Conservation (phyloP, 2,329 filamentous ascomycete genomes). For the Verticillium zaregamsianum region DNA sequence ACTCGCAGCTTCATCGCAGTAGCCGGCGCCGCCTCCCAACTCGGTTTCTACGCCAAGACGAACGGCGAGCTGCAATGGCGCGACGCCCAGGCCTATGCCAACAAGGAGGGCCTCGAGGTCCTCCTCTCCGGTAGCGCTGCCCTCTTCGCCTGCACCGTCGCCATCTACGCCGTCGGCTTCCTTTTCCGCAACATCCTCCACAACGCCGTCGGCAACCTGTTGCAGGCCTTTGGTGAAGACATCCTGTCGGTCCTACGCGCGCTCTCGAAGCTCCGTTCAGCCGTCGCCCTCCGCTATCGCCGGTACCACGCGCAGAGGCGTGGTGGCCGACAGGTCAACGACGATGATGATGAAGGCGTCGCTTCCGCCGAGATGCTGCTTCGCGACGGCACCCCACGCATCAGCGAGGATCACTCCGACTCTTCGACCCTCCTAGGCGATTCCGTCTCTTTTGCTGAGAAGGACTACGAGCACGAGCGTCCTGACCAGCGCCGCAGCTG, state of each 20-base stretch:
- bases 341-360: background rate
- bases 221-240: constrained; percentile 14
- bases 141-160: constrained; percentile 16
- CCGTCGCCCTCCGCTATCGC: background rate
- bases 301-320: background rate
- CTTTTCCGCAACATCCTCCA: constrained; percentile 18
- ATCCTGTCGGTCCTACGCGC: background rate
- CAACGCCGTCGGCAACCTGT: constrained; percentile 16
- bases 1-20: constrained; percentile 19
- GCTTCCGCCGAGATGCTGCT: background rate
- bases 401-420: constrained; percentile 2
- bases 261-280: background rate
- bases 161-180: constrained; percentile 18
- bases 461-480: background rate
- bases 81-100: constrained; percentile 22
- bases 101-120: constrained; percentile 25
- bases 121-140: constrained; percentile 23
- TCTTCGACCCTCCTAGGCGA: constrained; percentile 3
- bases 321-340: background rate
- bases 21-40: constrained; percentile 23
- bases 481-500: background rate
- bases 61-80: constrained; percentile 27
- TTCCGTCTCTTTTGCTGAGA: background rate
- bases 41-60: constrained; percentile 25
- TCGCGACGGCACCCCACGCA: background rate